Percentiles rank a stretch among this genome's conserved stretches.
phyloP scores from a whole-genome alignment of 305 asterid species.

The Withania somnifera region DNA sequence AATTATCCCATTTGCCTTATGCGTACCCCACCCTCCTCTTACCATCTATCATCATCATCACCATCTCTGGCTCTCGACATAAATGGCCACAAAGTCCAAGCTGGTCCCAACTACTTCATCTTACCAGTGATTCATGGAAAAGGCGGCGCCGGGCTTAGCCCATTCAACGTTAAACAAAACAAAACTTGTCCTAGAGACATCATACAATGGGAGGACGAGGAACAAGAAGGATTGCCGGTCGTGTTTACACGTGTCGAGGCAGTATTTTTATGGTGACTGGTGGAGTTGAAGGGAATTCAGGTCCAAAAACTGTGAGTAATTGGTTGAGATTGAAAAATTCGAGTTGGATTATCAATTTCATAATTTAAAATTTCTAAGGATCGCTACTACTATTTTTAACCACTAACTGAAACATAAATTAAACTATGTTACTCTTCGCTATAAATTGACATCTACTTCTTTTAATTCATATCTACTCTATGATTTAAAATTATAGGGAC shows the following conservation, averaged over 20 bases:
- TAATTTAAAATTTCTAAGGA: no score
- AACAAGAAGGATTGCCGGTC: background rate
- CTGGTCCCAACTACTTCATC: background rate
- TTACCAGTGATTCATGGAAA: slow-evolving; percentile 2
- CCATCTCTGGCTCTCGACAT: background rate
- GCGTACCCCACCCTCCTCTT: background rate
- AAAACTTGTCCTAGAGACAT: background rate
- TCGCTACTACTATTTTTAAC: no score
- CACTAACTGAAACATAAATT: no score
- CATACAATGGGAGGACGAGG: background rate
- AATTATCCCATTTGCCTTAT: background rate
- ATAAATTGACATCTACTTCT: no score
- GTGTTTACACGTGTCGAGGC: background rate
- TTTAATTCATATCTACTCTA: no score
- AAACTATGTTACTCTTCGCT: no score
- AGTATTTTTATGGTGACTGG: background rate
- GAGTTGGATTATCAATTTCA: slow-evolving; percentile 12
- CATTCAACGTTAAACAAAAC: background rate
- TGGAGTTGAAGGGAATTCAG: slow-evolving; percentile 23
- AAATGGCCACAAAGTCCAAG: background rate
- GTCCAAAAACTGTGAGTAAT: slow-evolving; percentile 3
- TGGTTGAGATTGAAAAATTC: slow-evolving; percentile 15
- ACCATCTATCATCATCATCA: background rate
- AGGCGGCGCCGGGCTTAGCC: slow-evolving; percentile 1
- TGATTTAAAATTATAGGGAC: background rate